A percentile compares a stretch with the other conserved stretches of the same genome.
Evolutionary conservation across 768 basidiomycete species (phyloP).

Genomic region (Podaxis sp.): DNA sequence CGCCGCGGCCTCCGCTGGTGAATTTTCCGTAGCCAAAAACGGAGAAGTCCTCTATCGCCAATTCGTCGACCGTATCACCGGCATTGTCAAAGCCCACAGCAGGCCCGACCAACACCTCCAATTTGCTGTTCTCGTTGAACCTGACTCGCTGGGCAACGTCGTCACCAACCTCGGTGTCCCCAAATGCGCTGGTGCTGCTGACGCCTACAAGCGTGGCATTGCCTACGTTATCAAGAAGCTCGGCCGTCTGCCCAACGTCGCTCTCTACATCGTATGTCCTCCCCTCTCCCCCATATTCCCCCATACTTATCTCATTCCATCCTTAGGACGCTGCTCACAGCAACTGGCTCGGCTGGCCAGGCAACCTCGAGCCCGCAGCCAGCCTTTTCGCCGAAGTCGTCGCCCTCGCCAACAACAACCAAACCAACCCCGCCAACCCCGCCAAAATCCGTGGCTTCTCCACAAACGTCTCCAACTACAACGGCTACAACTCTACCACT

Average conservation of each 20-base stretch:
- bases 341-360: slow-evolving; percentile 34
- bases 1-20: slow-evolving; percentile 32
- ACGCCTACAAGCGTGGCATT: slow-evolving; percentile 26
- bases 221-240: slow-evolving; percentile 12
- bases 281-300: neutral
- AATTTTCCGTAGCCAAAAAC: slow-evolving; percentile 27
- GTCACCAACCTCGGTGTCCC: slow-evolving; percentile 28
- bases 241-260: slow-evolving; percentile 25
- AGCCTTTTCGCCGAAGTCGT: slow-evolving; percentile 30
- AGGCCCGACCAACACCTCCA: slow-evolving; percentile 19
- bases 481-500: slow-evolving; percentile 25
- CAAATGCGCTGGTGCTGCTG: slow-evolving; percentile 32
- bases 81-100: neutral
- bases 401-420: slow-evolving; percentile 25
- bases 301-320: neutral
- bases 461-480: slow-evolving; percentile 36
- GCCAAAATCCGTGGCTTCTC: slow-evolving; percentile 32
- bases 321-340: slow-evolving; percentile 31
- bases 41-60: slow-evolving; percentile 31
- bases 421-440: slow-evolving; percentile 13
- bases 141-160: slow-evolving; percentile 33
- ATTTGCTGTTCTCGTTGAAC: slow-evolving; percentile 30
- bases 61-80: slow-evolving; percentile 26
- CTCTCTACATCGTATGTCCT: slow-evolving; percentile 23
- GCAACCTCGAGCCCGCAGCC: slow-evolving; percentile 31